These are phyloP conservation scores for Scalesia atractyloides DNA, from an alignment of 129 eudicot species.

Conservation along the genomic window DNA sequence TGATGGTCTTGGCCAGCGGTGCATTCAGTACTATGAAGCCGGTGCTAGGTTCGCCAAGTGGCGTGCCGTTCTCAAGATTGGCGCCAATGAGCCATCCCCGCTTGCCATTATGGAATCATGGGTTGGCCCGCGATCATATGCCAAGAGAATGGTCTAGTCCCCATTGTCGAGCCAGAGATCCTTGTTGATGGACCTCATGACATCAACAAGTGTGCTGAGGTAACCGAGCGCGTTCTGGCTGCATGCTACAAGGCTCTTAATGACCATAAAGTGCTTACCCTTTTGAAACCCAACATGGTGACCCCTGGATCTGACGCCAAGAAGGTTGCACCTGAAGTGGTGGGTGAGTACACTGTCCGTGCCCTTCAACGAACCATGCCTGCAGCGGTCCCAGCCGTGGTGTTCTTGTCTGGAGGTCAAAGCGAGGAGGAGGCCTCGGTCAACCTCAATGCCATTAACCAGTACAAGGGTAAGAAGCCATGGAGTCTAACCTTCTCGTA, in stretches of 20 bases:
- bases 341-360: slow-evolving; percentile 65
- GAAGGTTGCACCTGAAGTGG: slow-evolving; percentile 57
- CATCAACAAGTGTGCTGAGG: slow-evolving; percentile 58
- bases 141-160: slow-evolving; percentile 65
- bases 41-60: slow-evolving; percentile 72
- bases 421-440: slow-evolving; percentile 63
- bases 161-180: slow-evolving; percentile 67
- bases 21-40: slow-evolving; percentile 51
- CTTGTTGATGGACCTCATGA: slow-evolving; percentile 62
- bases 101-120: slow-evolving; percentile 51
- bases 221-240: slow-evolving; percentile 56
- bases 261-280: slow-evolving; percentile 63
- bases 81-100: slow-evolving; percentile 62
- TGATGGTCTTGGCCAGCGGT: slow-evolving; percentile 50
- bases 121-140: slow-evolving; percentile 68
- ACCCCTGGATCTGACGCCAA: slow-evolving; percentile 60
- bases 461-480: slow-evolving; percentile 56
- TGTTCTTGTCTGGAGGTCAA: slow-evolving; percentile 65
- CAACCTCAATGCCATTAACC: slow-evolving; percentile 62
- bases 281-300: slow-evolving; percentile 72
- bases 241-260: slow-evolving; percentile 72
- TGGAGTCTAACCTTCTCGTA: slow-evolving; percentile 60
- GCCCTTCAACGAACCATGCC: slow-evolving; percentile 65
- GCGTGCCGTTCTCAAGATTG: slow-evolving; percentile 67
- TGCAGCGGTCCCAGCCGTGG: slow-evolving; percentile 58